Conservation (phyloP, 257 asterid species). For the Prunella vulgaris region DNA sequence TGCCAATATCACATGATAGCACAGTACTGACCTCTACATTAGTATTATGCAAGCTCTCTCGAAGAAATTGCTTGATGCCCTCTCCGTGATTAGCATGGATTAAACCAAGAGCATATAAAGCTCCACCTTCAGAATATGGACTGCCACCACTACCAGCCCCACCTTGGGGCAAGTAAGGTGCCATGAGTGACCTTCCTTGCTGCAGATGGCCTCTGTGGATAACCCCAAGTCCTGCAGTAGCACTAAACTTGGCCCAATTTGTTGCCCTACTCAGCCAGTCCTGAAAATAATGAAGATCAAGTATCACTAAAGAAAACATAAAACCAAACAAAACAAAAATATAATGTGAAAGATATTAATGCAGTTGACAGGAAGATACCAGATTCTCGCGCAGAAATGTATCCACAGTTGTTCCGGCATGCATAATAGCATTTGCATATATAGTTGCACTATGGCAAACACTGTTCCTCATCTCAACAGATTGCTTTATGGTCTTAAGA, state of each 20-base stretch:
- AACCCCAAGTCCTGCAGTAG: constrained; percentile 97
- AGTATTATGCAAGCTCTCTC: constrained; percentile 80
- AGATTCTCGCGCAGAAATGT: constrained; percentile 94
- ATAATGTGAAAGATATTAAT: background rate
- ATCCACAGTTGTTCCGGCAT: constrained; percentile 98
- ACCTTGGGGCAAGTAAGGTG: constrained; percentile 96
- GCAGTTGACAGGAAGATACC: constrained; percentile 32
- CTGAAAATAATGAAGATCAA: constrained; percentile 43
- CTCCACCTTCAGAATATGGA: constrained; percentile 99
- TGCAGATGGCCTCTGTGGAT: constrained; percentile 94
- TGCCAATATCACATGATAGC: background rate
- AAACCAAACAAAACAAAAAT: background rate
- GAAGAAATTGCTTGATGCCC: constrained; percentile 87
- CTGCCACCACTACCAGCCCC: constrained; percentile 93
- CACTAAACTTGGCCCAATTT: constrained; percentile 98
- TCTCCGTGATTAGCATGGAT: constrained; percentile 98
- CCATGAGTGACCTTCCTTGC: constrained; percentile 97
- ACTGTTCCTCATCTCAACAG: constrained; percentile 93
- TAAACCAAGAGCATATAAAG: constrained; percentile 87
- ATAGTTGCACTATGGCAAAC: constrained; percentile 97
- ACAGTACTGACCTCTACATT: constrained; percentile 65
- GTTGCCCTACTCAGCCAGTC: constrained; percentile 98
- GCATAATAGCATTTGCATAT: constrained; percentile 96
- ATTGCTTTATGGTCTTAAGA: constrained; percentile 93
- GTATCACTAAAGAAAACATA: constrained; percentile 11